Base-by-base conservation (phyloP, 345 rosid species). In the Syzygium oleosum region DNA sequence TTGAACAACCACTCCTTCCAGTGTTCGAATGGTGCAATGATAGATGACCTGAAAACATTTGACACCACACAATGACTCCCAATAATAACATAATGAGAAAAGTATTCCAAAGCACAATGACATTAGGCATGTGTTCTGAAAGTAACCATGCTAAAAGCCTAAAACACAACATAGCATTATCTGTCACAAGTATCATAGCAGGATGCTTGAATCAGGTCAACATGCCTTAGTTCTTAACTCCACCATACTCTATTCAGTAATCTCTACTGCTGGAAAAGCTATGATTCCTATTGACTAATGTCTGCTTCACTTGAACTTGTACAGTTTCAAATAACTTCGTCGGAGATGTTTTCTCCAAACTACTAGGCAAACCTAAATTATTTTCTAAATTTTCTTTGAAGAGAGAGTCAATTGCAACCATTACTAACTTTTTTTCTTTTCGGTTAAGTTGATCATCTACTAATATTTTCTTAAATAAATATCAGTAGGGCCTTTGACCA, bases 11-110 rank as follows among this genome's bases (percentile, higher is more conserved):
- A 96, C 95, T 85, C 98, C 99, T 77, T 95, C 97, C 54, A 95
- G 88, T 23, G 99, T 98, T 88, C 98, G 90, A 86, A 98, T 94
- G 13, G 98, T 96, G 87, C 98, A 94, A 86, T 98, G 98, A 91
- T 96, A 96, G 46, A 93, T 91, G 53, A 96, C 95, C 99, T 98
- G 89, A 86, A 85, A 86, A 85, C 49, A 38, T 38, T 19, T 73
- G 27, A 68, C 46, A 68, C 43, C 80, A 34, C 22, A 17, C 25
- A 68, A 68, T 68, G 80, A 73, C 54, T 85, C 27, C 34, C 59
- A 51, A 53, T 17, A 65, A 31, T 46, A 51, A 88, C 19, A 23
- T 25, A 25, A 34, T 52, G 25, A 84, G 56, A 58, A n/a, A 9
- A n/a, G 34, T 84, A 53, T 43, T 55, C 51, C 61, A 77, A 25